Evolutionary conservation across 495 filamentous ascomycete genomes (phyloP), one percentile per base, ranked within the genome.

Genomic region (Neurospora sp.): DNA sequence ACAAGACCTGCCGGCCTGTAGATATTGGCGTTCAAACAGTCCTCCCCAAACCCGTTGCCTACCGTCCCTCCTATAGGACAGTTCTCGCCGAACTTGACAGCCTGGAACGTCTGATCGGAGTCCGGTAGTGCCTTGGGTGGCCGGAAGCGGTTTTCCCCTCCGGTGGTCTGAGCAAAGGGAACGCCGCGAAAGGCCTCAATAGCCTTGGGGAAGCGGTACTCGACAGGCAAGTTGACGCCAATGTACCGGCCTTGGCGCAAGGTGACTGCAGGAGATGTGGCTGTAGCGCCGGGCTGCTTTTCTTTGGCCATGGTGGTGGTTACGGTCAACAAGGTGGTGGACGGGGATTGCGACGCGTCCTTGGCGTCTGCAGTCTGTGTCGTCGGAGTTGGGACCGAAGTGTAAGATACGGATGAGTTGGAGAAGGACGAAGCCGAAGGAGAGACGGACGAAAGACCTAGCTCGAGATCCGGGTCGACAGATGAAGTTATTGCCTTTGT

Each of bases 141-240:
- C 42, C 79, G 83, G 79, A 90, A 91, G 69, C 90, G 85, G 75
- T 87, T 84, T 38, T 88, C 78, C 18, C 88, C 88, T 37, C 80
- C 80, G 0, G 89, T 88, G 0, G 85, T 82, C 70, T 87, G 79
- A 2, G 87, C 90, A 75, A 88, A 92, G 2, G 88, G 90, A 72
- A 92, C 84, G 18, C 90, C 89, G n/a, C 86, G 80, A 74, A 88
- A 92, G 9, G 76, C 85, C 62, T 92, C 87, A 31, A 91, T 74
- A 11, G 83, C 75, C 72, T 85, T 84, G 3, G 88, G 85, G 44
- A 80, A 82, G 40, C 75, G 74, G 16, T 80, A 75, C 70, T 80
- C 82, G 9, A 81, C 73, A 9, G 80, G 44, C 27, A 87, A 75
- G 54, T 83, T 80, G 23, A 82, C 79, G 41, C 90, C 90, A 10